These are phyloP conservation scores for Caryopteris hybrid DNA, from an alignment of 305 asterid species.

Conservation along the genomic window DNA sequence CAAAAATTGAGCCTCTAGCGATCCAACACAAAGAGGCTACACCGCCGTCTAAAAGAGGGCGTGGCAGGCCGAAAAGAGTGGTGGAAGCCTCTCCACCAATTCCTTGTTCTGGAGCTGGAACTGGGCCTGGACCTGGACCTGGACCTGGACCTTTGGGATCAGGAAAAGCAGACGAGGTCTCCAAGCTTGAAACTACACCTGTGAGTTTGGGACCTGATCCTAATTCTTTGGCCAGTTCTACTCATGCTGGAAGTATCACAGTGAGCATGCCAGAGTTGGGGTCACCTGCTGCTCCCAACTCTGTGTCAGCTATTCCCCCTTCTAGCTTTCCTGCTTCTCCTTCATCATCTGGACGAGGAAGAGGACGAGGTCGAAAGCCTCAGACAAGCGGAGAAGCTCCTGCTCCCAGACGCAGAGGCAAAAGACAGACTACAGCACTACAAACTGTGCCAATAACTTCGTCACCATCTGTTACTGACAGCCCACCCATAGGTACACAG, in stretches of 20 bases:
- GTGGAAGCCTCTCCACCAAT: conserved; percentile 38
- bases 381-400: conserved; percentile 61
- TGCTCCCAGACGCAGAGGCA: conserved; percentile 72
- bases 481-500: conserved; percentile 29
- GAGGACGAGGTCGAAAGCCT: conserved; percentile 79
- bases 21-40: conserved; percentile 43
- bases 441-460: conserved; percentile 39
- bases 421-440: conserved; percentile 37
- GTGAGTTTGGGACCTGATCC: conserved; percentile 35
- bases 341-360: conserved; percentile 57
- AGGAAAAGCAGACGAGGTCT: conserved; percentile 34
- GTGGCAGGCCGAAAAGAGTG: conserved; percentile 94
- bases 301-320: conserved; percentile 39
- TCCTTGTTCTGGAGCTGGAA: conserved; percentile 25
- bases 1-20: conserved; percentile 26
- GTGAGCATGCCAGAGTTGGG: conserved; percentile 37
- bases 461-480: conserved; percentile 28
- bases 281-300: conserved; percentile 28
- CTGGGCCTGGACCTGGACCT: too few relatives aligned
- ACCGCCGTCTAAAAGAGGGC: conserved; percentile 81
- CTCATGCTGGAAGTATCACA: conserved; percentile 33
- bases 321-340: conserved; percentile 43
- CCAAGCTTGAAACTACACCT: conserved; percentile 41
- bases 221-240: conserved; percentile 31
- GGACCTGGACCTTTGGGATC: conserved; percentile 22